Base-by-base conservation (phyloP, 768 basidiomycete species). In the Hygrophorus russula region DNA sequence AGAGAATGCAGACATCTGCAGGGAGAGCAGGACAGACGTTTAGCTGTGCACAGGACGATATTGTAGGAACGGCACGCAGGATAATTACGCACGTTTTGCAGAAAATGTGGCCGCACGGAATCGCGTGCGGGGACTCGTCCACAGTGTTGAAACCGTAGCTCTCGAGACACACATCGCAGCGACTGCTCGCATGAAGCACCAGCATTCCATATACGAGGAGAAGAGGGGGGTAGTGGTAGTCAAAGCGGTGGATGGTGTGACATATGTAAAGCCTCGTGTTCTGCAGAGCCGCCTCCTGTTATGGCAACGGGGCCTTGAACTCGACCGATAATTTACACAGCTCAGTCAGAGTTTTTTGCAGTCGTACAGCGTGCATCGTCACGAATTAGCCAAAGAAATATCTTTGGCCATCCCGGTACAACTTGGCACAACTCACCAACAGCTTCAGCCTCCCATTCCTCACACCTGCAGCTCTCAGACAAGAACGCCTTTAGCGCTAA, bases 71-170 rank as follows among this genome's bases (percentile, higher is more conserved):
- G n/a, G n/a, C n/a, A n/a, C n/a, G n/a, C n/a, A n/a, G n/a, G n/a
- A n/a, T n/a, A n/a, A n/a, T n/a, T n/a, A 70, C 80, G 56, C 55
- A 83, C 82, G 63, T 58, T 55, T 66, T 66, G 56, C 83, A 86
- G 65, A 86, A 85, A 30, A 82, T 71, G 59, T 86, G 82, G 31
- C 84, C 84, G 53, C 84, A 88, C 24, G 78, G 71, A 49, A 87
- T 84, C 10, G 75, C 79, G 57, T 82, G 74, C 4, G 82, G 83
- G 37, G 72, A 65, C 53, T 70, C 69, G 33, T 64, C 59, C 31
- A 67, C 57, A 18, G 65, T 66, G 32, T 71, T 64, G 62, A 73
- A 76, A 34, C 69, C 60, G 57, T 82, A 83, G 19, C 65, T 61
- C 44, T 82, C 79, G 47, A 82, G 65, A 59, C 84, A 87, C 51